These are phyloP conservation scores for Aspergillus kassunensis DNA, from an alignment of 495 filamentous ascomycete genomes.

Conservation along the genomic window DNA sequence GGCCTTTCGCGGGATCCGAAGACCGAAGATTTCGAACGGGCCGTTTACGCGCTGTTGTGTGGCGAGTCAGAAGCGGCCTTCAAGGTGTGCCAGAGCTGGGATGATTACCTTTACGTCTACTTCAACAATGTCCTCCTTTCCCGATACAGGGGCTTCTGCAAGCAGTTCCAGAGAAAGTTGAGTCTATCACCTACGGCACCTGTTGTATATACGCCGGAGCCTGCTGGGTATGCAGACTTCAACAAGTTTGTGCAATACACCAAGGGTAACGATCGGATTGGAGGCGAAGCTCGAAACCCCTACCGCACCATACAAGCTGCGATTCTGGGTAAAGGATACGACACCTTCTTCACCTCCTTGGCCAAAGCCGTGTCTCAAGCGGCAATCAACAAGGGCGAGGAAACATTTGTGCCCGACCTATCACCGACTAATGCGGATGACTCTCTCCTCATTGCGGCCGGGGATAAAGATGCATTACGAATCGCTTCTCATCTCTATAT, in stretches of 20 bases:
- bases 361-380: constrained; percentile 39
- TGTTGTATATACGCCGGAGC: constrained; percentile 35
- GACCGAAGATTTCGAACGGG: constrained; percentile 72
- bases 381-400: constrained; percentile 18
- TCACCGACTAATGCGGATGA: constrained; percentile 27
- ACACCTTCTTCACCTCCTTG: constrained; percentile 33
- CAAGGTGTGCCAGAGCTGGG: constrained; percentile 73
- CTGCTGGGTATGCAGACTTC: constrained; percentile 37
- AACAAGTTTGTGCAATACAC: constrained; percentile 38
- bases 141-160: constrained; percentile 44
- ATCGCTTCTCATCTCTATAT: constrained; percentile 50
- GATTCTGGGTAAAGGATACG: constrained; percentile 38
- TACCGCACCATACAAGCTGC: constrained; percentile 48
- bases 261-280: constrained; percentile 33
- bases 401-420: constrained; percentile 32
- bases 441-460: constrained; percentile 35
- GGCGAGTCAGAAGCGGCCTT: constrained; percentile 76
- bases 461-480: constrained; percentile 38
- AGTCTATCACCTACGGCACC: constrained; percentile 31
- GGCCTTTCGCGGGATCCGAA: constrained; percentile 64
- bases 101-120: constrained; percentile 86
- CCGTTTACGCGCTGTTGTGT: constrained; percentile 82
- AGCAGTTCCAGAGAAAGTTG: constrained; percentile 42
- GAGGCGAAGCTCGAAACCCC: constrained; percentile 39
- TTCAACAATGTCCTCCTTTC: constrained; percentile 75